These are phyloP conservation scores for Picea abies DNA, from an alignment of 83 land plant genomes.

Conservation along the genomic window DNA sequence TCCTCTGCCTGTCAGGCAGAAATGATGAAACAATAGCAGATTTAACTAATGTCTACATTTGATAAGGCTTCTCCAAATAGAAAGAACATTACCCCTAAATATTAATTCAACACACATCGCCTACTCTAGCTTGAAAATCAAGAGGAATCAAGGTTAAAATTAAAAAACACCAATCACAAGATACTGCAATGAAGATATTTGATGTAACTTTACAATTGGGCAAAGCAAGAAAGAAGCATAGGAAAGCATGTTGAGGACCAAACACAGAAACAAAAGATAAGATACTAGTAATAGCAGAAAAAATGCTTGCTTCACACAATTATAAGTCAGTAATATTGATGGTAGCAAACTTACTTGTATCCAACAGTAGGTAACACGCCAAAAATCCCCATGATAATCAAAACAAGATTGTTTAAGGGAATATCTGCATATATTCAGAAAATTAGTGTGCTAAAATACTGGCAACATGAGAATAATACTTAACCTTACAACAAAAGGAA, in stretches of 20 bases:
- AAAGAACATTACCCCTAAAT: too few relatives aligned
- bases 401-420: slow-evolving; percentile 43
- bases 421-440: slow-evolving; percentile 49
- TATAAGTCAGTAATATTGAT: neutral
- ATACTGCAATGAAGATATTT: neutral
- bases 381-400: slow-evolving; percentile 52
- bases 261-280: neutral
- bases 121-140: too few relatives aligned
- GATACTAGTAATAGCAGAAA: neutral
- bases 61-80: too few relatives aligned
- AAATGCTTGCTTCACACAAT: neutral
- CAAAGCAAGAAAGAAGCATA: neutral
- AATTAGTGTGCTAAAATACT: neutral
- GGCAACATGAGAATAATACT: neutral
- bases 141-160: too few relatives aligned
- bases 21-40: too few relatives aligned
- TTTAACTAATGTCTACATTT: too few relatives aligned
- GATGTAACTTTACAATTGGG: neutral
- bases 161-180: too few relatives aligned
- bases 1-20: too few relatives aligned
- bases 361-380: slow-evolving; percentile 81
- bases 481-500: neutral
- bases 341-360: slow-evolving; percentile 71
- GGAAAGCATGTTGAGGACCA: neutral
- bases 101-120: too few relatives aligned